phyloP scores from a whole-genome alignment of 257 asterid species.

The Solanum peruvianum region DNA sequence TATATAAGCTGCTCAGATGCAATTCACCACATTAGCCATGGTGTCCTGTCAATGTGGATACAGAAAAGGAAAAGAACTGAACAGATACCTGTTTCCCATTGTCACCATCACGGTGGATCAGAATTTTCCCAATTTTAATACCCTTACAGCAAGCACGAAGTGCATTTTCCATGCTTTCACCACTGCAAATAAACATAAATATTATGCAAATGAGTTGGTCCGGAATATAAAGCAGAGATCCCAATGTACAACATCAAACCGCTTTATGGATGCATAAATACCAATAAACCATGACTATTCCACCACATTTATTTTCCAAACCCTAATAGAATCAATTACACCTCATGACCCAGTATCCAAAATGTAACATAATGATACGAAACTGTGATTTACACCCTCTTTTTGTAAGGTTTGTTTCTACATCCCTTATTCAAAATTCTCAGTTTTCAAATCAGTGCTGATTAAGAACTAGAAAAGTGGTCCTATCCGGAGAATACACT shows the following conservation, averaged over 20 bases:
- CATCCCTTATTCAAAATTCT: neutral
- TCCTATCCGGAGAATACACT: neutral
- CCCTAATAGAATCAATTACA: neutral
- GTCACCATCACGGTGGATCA: slow-evolving; percentile 96
- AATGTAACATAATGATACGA: neutral
- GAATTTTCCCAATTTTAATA: slow-evolving; percentile 90
- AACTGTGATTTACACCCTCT: neutral
- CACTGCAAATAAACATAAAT: slow-evolving; percentile 37
- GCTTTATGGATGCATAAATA: neutral
- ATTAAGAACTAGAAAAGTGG: neutral
- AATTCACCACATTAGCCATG: neutral
- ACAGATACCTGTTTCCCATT: slow-evolving; percentile 78
- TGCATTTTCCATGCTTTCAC: slow-evolving; percentile 99
- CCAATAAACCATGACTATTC: neutral
- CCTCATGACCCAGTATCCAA: neutral
- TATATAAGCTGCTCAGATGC: slow-evolving; percentile 68
- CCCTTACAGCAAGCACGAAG: slow-evolving; percentile 99
- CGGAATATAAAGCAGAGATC: neutral
- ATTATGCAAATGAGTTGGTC: neutral
- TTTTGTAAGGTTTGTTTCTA: neutral
- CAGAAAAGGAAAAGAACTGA: slow-evolving; percentile 1
- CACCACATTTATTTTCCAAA: neutral
- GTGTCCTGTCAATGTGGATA: neutral
- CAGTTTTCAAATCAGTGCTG: neutral
- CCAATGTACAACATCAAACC: neutral